Conservation (phyloP, 2,329 filamentous ascomycete genomes). For the Aspergillus cejpii region DNA sequence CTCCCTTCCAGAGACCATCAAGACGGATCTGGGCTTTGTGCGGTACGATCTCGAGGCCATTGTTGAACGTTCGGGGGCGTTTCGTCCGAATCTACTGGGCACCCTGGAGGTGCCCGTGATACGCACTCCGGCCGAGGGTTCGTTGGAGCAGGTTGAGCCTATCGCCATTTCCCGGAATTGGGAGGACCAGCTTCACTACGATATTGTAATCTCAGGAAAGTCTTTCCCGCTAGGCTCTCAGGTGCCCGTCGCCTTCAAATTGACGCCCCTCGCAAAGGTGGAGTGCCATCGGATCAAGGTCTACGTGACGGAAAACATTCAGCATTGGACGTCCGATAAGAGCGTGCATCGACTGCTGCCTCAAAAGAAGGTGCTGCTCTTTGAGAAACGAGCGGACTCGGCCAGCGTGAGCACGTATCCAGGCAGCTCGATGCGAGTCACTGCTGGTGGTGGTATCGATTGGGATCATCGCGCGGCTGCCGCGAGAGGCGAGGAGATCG, state of each 20-base stretch:
- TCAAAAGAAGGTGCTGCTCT: constrained; percentile 73
- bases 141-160: constrained; percentile 82
- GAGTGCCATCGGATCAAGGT: constrained; percentile 91
- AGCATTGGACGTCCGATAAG: constrained; percentile 83
- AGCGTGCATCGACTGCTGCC: constrained; percentile 79
- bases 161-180: constrained; percentile 90
- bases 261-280: constrained; percentile 87
- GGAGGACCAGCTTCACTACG: constrained; percentile 93
- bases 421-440: constrained; percentile 67
- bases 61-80: constrained; percentile 79
- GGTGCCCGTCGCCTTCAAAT: constrained; percentile 88
- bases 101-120: constrained; percentile 76
- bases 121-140: constrained; percentile 77
- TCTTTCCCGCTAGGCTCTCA: constrained; percentile 83
- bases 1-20: constrained; percentile 73
- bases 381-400: constrained; percentile 80
- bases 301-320: constrained; percentile 80
- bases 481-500: constrained; percentile 50
- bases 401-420: constrained; percentile 66
- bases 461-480: constrained; percentile 54
- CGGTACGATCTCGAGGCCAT: constrained; percentile 82
- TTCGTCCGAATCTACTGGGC: constrained; percentile 80
- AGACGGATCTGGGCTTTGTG: constrained; percentile 76
- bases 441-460: constrained; percentile 73
- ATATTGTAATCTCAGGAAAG: constrained; percentile 93